Base-by-base conservation (phyloP, 2,329 filamentous ascomycete species). In the Exophiala xenobiotica region DNA sequence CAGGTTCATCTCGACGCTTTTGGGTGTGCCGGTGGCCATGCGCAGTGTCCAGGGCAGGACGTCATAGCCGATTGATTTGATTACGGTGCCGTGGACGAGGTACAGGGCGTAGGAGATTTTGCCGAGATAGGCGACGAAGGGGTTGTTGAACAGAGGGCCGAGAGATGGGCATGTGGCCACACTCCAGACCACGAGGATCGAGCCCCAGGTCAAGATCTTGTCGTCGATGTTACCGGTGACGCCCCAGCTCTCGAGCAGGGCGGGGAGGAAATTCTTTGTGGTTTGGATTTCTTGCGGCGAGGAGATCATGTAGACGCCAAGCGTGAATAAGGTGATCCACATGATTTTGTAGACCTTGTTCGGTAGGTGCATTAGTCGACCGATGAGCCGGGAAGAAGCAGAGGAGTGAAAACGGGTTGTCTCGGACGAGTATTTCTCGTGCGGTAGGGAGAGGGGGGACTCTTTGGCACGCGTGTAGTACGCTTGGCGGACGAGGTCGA, bases 31-130 rank as follows among this genome's bases (percentile, higher is more conserved):
- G 14, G 49, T 50, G 6, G 46, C 44, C 33, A 49, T 39, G 9
- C 42, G 41, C 16, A 57, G 27, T 2, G 51, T 54, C 33, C 43
- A 51, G 4, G 55, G 50, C 6, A 58, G 24, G 3, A 55, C 9
- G 23, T 29, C 43, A 37, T 55, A 55, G 6, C 53, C 49, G 4
- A 56, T 44, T 6, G 45, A 45, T 18, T 48, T 56, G 38, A 54
- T 59, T 12, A 54, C 43, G 14, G 49, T 49, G 20, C 49, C 59
- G 24, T 67, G 64, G 18, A 64, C 51, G 12, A 68, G 51, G 43
- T 67, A 68, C 29, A 68, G 49, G 8, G 64, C 61, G 46, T 65
- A 67, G 2, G 63, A 66, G 16, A 67, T 65, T 23, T 63, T 60
- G 20, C 65, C 65, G 20, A 67, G 51, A 43, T 65, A 67, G 42